phyloP scores from a whole-genome alignment of 2,329 filamentous ascomycete species.

The Zymoseptoria pseudotritici region DNA sequence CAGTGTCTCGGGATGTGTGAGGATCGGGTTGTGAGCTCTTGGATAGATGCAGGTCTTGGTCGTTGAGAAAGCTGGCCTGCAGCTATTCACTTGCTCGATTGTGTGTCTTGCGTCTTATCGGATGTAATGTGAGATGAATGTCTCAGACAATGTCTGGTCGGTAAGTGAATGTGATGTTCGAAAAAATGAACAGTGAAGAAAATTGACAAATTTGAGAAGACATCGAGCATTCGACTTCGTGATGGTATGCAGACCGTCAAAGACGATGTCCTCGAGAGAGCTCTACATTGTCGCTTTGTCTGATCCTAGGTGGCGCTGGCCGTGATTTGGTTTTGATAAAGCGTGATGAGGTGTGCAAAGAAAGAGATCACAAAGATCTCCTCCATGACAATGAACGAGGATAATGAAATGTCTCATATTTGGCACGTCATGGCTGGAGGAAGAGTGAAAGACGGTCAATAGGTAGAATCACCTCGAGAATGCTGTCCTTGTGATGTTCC shows the following conservation, averaged over 20 bases:
- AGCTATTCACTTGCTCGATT: neutral
- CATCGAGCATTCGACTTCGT: neutral
- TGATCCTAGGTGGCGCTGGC: neutral
- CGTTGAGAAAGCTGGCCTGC: neutral
- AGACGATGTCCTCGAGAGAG: neutral
- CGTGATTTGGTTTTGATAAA: slow-evolving; percentile 1
- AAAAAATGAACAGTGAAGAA: neutral
- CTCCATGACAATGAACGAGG: slow-evolving; percentile 5
- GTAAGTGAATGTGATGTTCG: neutral
- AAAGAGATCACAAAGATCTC: slow-evolving; percentile 14
- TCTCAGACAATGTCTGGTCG: slow-evolving; percentile 5
- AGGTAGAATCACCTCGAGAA: neutral
- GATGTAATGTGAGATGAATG: neutral
- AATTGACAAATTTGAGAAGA: slow-evolving; percentile 4
- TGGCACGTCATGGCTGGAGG: neutral
- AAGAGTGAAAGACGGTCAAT: neutral
- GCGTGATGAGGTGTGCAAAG: slow-evolving; percentile 3
- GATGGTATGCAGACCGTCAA: neutral
- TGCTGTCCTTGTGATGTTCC: neutral
- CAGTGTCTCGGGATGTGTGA: neutral
- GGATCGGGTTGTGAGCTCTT: neutral
- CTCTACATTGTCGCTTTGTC: neutral
- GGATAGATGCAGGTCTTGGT: neutral
- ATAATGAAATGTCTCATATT: neutral
- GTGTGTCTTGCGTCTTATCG: neutral